Evolutionary conservation across 345 rosid genomes (phyloP).

Genomic region (Pseudoturritis turrita): DNA sequence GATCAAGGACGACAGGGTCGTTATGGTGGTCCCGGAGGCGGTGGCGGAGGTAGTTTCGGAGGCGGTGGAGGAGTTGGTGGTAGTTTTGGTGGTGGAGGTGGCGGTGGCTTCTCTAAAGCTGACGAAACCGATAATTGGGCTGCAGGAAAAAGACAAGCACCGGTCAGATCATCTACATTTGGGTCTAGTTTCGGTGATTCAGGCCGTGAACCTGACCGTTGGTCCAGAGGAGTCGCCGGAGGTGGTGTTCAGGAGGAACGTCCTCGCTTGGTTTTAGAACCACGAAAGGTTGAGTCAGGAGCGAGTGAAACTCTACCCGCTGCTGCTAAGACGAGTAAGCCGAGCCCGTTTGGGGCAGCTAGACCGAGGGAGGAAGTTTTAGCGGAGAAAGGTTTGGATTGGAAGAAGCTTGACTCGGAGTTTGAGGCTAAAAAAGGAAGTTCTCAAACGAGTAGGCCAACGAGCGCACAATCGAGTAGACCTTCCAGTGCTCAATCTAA

Average conservation of each 20-base stretch:
- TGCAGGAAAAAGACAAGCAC: slow-evolving; percentile 46
- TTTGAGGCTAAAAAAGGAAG: slow-evolving; percentile 63
- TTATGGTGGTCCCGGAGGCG: slow-evolving; percentile 38
- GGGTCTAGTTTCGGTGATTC: slow-evolving; percentile 67
- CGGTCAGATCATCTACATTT: slow-evolving; percentile 49
- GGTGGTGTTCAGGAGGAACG: slow-evolving; percentile 50
- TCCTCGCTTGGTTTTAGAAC: slow-evolving; percentile 61
- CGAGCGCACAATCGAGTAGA: slow-evolving; percentile 48
- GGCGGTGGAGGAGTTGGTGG: not conserved
- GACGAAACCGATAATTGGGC: slow-evolving; percentile 89
- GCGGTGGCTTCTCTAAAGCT: slow-evolving; percentile 63
- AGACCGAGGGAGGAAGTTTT: slow-evolving; percentile 90
- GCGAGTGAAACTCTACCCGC: slow-evolving; percentile 30
- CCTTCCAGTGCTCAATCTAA: slow-evolving; percentile 85
- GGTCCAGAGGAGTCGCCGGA: slow-evolving; percentile 53
- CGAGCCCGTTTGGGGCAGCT: slow-evolving; percentile 90
- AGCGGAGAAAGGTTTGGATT: slow-evolving; percentile 94
- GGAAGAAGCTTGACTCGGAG: slow-evolving; percentile 78
- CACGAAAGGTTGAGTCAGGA: slow-evolving; percentile 49
- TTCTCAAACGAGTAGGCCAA: slow-evolving; percentile 42
- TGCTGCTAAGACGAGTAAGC: slow-evolving; percentile 44
- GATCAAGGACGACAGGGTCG: slow-evolving; percentile 56
- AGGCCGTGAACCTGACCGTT: slow-evolving; percentile 57
- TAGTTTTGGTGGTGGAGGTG: slow-evolving; percentile 11
- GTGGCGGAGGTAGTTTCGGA: slow-evolving; percentile 12